Conservation (phyloP, 164 flowering plant genomes). For the Saururus chinensis region DNA sequence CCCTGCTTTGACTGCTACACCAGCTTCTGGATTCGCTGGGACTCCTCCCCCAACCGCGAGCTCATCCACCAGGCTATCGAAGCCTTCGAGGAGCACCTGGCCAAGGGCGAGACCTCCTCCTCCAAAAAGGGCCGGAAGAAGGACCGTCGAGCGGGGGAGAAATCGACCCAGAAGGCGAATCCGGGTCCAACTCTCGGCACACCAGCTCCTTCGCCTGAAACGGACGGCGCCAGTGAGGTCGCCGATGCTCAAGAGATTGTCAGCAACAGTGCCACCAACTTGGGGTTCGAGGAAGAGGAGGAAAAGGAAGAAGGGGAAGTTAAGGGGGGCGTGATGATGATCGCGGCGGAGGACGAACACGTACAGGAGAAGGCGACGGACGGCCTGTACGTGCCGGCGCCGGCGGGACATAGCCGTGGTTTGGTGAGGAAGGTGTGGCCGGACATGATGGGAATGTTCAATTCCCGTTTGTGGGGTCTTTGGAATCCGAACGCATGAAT, state of each 20-base stretch:
- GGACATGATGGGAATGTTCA: conserved; percentile 67
- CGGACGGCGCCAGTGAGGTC: not conserved
- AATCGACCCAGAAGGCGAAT: not conserved
- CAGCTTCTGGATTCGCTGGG: conserved; percentile 73
- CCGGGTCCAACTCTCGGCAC: not conserved
- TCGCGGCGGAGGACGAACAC: no score
- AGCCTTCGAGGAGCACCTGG: conserved; percentile 59
- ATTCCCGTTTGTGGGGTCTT: conserved; percentile 76
- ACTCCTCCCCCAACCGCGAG: conserved; percentile 63
- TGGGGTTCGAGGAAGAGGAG: not conserved
- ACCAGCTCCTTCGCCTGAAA: not conserved
- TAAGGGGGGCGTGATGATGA: no score
- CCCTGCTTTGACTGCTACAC: conserved; percentile 78
- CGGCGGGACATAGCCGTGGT: not conserved
- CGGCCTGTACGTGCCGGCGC: not conserved
- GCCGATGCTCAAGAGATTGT: not conserved
- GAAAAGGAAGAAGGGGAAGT: not conserved
- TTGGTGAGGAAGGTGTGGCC: conserved; percentile 53
- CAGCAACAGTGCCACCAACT: not conserved
- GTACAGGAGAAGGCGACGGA: not conserved
- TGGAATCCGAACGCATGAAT: conserved; percentile 39
- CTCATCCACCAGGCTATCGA: conserved; percentile 73
- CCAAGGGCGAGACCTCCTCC: conserved; percentile 10
- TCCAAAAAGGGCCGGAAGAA: not conserved
- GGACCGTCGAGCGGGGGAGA: not conserved